Evolutionary conservation across 176 grass and related monocot genomes (phyloP).

Genomic region (Eremochloa ophiuroides): DNA sequence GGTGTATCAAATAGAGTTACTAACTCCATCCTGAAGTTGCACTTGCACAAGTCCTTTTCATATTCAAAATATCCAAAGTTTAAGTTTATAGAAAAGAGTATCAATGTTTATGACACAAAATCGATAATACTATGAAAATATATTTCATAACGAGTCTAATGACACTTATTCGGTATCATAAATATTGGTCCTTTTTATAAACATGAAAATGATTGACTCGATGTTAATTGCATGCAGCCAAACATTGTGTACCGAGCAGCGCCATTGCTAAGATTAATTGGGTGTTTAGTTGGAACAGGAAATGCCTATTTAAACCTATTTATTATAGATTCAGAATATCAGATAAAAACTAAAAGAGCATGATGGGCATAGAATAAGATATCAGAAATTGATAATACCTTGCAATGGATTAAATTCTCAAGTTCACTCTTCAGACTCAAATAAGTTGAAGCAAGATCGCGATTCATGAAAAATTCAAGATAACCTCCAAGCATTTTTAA

Average conservation of each 20-base stretch:
- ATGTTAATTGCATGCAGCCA: neutral
- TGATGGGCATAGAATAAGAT: neutral
- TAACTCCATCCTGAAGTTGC: neutral
- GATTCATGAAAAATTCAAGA: conserved; percentile 96
- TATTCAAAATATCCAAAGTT: neutral
- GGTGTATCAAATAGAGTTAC: neutral
- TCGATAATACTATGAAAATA: too few species aligned
- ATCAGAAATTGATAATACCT: conserved; percentile 42
- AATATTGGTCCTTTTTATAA: too few species aligned
- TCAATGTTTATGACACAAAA: too few species aligned
- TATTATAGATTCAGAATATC: neutral
- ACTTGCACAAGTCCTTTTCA: neutral
- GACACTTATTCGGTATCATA: too few species aligned
- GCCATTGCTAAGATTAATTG: neutral
- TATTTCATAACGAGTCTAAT: too few species aligned
- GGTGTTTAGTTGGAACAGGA: neutral
- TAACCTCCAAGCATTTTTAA: conserved; percentile 99
- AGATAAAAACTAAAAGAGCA: neutral
- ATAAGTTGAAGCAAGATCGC: conserved; percentile 79
- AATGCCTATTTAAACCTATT: neutral
- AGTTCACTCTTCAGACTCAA: conserved; percentile 80
- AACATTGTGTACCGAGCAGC: neutral
- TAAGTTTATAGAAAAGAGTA: too few species aligned
- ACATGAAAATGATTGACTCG: too few species aligned
- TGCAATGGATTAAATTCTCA: conserved; percentile 71